Evolutionary conservation across 2,329 filamentous ascomycete genomes (phyloP), one percentile per base, ranked within the genome.

Genomic region (Talaromyces sp.): DNA sequence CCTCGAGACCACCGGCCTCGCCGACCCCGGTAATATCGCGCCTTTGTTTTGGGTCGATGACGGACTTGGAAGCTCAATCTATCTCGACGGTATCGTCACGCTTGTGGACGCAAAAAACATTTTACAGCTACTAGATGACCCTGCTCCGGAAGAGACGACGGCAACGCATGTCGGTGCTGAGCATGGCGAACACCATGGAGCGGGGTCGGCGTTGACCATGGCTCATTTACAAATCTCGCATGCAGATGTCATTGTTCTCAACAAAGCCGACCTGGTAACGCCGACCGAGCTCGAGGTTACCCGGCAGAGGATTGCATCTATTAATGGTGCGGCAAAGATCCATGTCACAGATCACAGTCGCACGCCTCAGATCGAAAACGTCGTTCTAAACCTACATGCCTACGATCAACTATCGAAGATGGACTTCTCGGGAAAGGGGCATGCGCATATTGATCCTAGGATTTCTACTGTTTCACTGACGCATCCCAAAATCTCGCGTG

Each of bases 21-120:
- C 95, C 4, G 93, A 99, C 72, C 95, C 95, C 0, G 95, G 95
- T 1, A 98, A 98, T 70, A 87, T 99, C 58, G 95, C 95, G 0
- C 95, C 95, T 0, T 80, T 98, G 14, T 99, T 99, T 79, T 99
- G 95, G 95, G 88, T 99, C 28, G 95, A 99, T 70, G 93, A 98
- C 67, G 95, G 93, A 0, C 84, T 99, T 2, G 93, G 92, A 7
- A 96, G 93, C 75, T 93, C 89, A 40, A 97, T 99, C 70, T 99
- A 96, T 75, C 85, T 99, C 0, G 95, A 99, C 72, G 95, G 95
- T 1, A 96, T 99, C 62, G 93, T 98, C 54, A 98, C 95, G 0
- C 81, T 99, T 1, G 91, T 99, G 21, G 95, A 99, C 74, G 93
- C 93, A 35, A 96, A 95, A 78, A 97, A 98, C 70, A 90, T 99